Conservation (phyloP, 805 yeast genomes). For the Torulaspora delbrueckii region DNA sequence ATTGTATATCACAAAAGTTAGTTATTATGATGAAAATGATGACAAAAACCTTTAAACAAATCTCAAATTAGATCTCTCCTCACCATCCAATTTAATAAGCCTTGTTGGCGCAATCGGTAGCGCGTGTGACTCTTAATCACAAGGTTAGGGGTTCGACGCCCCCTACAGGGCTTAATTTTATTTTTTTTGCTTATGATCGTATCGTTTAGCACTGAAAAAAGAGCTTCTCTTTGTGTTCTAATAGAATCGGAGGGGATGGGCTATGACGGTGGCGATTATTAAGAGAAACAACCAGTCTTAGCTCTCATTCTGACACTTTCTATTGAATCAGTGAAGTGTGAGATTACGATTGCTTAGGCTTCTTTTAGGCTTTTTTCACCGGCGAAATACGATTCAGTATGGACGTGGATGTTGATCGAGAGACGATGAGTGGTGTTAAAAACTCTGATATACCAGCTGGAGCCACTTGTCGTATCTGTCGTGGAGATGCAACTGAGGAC, state of each 20-base stretch:
- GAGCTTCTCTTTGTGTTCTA: constrained; percentile 5
- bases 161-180: constrained; percentile 34
- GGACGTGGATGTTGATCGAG: constrained; percentile 5
- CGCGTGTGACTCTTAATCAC: constrained; percentile 37
- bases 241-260: constrained; percentile 2
- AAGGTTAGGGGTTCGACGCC: constrained; percentile 39
- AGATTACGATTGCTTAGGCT: neutral
- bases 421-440: neutral
- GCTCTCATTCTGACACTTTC: neutral
- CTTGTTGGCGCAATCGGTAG: constrained; percentile 38
- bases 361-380: neutral
- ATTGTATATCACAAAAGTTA: neutral
- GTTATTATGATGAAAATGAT: neutral
- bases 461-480: constrained; percentile 80
- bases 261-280: constrained; percentile 5
- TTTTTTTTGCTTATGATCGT: neutral
- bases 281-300: constrained; percentile 1
- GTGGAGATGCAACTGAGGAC: constrained; percentile 76
- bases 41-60: neutral
- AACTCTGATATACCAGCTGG: constrained; percentile 7
- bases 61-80: neutral
- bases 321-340: neutral
- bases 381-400: neutral
- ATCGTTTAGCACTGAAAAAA: neutral
- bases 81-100: constrained; percentile 14